Base-by-base conservation (phyloP, 2,329 filamentous ascomycete genomes). In the Colletotrichum godetiae region DNA sequence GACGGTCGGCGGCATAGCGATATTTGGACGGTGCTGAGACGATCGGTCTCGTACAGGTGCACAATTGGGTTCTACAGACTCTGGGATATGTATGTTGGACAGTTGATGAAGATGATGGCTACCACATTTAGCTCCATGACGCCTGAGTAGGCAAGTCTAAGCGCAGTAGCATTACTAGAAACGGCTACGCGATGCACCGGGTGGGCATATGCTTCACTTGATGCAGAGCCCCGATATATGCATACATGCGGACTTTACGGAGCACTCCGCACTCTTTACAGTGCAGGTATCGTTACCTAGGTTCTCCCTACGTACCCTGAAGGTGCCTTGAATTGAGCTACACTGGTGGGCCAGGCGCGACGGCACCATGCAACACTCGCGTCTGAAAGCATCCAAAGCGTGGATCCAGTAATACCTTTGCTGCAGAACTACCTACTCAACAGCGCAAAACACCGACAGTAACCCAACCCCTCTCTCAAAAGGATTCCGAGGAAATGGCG, bases 1-100 rank as follows among this genome's bases (percentile, higher is more conserved):
- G 73, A 98, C 78, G 0, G 85, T 89, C 1, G 88, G 88, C 64
- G 88, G 79, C 88, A 90, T 90, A 24, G 46, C 76, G 31, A 31
- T n/a, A 7, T 11, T n/a, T 46, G 13, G 15, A 31, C 5, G 15
- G 42, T 52, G 29, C 4, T 29, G 12, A 10, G 59, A 27, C 11
- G 22, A 56, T 31, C 15, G 27, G 5, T 31, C 22, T 2, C 27
- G 6, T 22, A 13, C 4, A 12, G 29, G 10, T 22, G 3, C 8
- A 13, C 12, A 13, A 22, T 52, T 27, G 13, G 7, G 37, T 22
- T 49, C 42, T 19, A 19, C 19, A 49, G 42, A 49, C 10, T n/a
- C 42, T 49, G 11, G 7, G 19, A 49, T 19, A 19, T 49, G 8
- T 49, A 10, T 49, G 42, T 4, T n/a, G 42, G 42, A 49, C 42